phyloP scores from a whole-genome alignment of 176 grass and related monocot species.

The Phyllostachys edulis region DNA sequence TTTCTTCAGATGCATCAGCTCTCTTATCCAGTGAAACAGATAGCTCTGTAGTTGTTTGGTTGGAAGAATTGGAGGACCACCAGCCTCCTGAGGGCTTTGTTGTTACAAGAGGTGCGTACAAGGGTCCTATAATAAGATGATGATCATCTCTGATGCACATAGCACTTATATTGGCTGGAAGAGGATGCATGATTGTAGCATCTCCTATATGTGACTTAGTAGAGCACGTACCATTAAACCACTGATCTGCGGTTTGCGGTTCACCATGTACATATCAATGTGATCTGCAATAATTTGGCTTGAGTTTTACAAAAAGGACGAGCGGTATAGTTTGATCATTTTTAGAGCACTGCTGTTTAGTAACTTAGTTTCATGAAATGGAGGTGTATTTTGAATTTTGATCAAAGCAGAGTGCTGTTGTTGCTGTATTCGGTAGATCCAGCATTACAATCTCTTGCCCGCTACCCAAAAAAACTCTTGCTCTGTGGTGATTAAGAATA shows the following conservation, averaged over 20 bases:
- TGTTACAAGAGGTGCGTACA: slow-evolving; percentile 57
- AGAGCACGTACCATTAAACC: neutral
- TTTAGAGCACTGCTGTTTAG: neutral
- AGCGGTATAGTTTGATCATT: neutral
- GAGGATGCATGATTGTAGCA: slow-evolving; percentile 15
- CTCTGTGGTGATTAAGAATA: neutral
- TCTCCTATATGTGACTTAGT: neutral
- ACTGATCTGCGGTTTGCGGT: slow-evolving; percentile 17
- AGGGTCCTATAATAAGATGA: slow-evolving; percentile 62
- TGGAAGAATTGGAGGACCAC: slow-evolving; percentile 61
- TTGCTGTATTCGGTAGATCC: slow-evolving; percentile 5
- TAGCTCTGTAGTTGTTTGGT: slow-evolving; percentile 62
- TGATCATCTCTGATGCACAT: neutral
- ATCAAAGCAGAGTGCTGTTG: neutral
- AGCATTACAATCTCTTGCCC: neutral
- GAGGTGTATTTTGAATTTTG: neutral
- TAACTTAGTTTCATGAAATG: neutral
- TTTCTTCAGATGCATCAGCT: slow-evolving; percentile 23
- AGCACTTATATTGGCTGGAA: neutral
- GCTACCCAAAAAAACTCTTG: neutral
- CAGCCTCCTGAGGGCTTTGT: slow-evolving; percentile 75
- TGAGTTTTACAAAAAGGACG: neutral
- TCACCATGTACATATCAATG: slow-evolving; percentile 31
- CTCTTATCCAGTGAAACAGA: slow-evolving; percentile 40
- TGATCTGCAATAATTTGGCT: slow-evolving; percentile 9